Conservation (phyloP, 371 early-diverging fungal genomes). For the Mucor plumbeus region DNA sequence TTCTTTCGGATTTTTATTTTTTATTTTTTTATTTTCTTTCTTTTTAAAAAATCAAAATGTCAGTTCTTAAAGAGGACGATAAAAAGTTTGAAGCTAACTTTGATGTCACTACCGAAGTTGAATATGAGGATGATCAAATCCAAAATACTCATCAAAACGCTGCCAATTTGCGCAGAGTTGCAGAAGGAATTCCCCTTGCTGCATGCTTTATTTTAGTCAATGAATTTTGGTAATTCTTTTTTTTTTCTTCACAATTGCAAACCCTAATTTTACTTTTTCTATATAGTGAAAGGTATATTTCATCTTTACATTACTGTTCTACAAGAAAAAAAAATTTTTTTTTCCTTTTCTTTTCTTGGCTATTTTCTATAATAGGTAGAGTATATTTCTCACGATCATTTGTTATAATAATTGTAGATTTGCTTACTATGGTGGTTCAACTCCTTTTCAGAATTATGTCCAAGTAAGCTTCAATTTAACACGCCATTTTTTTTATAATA, state of each 20-base stretch:
- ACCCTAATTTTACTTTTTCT: neutral
- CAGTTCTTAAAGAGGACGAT: conserved; percentile 29
- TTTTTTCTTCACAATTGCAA: neutral
- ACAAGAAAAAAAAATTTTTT: neutral
- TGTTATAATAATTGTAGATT: conserved; percentile 51
- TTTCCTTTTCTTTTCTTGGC: neutral
- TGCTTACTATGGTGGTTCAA: conserved; percentile 75
- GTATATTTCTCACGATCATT: conserved; percentile 21
- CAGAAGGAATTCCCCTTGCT: conserved; percentile 52
- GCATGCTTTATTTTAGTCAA: conserved; percentile 62
- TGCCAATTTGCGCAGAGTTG: conserved; percentile 31
- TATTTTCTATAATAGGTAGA: conserved; percentile 14
- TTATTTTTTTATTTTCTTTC: conserved; percentile 16
- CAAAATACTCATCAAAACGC: conserved; percentile 13
- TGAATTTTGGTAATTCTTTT: conserved; percentile 40
- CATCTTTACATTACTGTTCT: neutral
- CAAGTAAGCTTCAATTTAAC: conserved; percentile 25
- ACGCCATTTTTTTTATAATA: neutral
- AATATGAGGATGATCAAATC: conserved; percentile 24
- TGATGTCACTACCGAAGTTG: conserved; percentile 25
- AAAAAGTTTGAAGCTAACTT: conserved; percentile 28
- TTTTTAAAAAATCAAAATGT: conserved; percentile 1
- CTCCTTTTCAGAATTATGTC: conserved; percentile 68
- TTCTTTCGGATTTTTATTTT: neutral
- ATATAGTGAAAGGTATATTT: conserved; percentile 28